These are phyloP conservation scores for Casuarina equisetifolia DNA, from an alignment of 306 rosid species.

Conservation along the genomic window DNA sequence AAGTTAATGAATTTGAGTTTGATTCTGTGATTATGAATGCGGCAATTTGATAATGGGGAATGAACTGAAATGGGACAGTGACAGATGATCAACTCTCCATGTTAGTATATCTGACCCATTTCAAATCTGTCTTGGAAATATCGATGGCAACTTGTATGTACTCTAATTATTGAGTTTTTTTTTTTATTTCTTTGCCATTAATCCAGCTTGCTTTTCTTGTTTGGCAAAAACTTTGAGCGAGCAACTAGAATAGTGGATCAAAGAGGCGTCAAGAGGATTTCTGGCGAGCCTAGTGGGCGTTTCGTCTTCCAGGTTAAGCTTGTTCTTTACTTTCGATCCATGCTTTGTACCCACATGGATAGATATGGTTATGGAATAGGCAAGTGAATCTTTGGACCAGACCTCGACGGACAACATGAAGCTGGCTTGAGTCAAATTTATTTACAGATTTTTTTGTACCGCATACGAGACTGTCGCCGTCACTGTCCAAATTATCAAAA, in stretches of 20 bases:
- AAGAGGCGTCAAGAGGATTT: slow-evolving; percentile 72
- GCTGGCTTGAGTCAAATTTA: neutral
- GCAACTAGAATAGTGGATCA: slow-evolving; percentile 88
- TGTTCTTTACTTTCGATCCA: neutral
- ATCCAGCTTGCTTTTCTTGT: slow-evolving; percentile 78
- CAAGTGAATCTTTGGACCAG: neutral
- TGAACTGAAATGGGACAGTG: slow-evolving; percentile 30
- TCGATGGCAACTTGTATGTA: neutral
- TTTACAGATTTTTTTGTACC: neutral
- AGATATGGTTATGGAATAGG: neutral
- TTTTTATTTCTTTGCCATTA: slow-evolving; percentile 13
- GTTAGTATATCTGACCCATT: slow-evolving; percentile 35
- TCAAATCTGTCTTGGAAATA: neutral
- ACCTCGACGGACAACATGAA: neutral
- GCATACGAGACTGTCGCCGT: neutral
- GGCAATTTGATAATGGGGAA: slow-evolving; percentile 10
- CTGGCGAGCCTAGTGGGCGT: slow-evolving; percentile 69
- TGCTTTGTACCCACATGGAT: neutral
- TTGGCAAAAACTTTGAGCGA: slow-evolving; percentile 88
- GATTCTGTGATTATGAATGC: neutral
- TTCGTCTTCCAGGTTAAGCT: slow-evolving; percentile 72
- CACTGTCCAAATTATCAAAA: neutral
- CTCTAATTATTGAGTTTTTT: neutral
- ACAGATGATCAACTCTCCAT: slow-evolving; percentile 49
- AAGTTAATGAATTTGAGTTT: neutral